These are phyloP conservation scores for Rhizoclosmatium sp. DNA, from an alignment of 192 early-diverging fungal genomes.

Conservation along the genomic window DNA sequence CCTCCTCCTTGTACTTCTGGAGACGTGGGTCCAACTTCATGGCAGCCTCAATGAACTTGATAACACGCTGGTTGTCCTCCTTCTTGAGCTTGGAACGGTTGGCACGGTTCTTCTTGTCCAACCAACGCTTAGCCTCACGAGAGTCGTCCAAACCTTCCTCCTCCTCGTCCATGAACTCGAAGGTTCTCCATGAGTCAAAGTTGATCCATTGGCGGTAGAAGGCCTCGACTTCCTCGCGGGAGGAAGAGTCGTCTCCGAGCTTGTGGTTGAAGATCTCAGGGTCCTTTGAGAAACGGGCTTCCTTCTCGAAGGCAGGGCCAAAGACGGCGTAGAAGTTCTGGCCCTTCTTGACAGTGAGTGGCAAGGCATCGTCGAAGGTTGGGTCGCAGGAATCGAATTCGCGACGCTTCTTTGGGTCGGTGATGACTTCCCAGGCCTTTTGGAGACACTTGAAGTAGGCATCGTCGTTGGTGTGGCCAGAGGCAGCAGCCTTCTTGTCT, in stretches of 20 bases:
- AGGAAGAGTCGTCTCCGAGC: conserved; percentile 74
- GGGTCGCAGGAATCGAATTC: conserved; percentile 98
- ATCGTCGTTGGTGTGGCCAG: conserved; percentile 82
- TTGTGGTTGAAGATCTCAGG: conserved; percentile 70
- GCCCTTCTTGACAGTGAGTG: conserved; percentile 72
- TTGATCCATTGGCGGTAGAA: conserved; percentile 82
- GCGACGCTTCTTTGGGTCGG: conserved; percentile 85
- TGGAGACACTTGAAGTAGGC: conserved; percentile 99
- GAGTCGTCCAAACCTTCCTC: conserved; percentile 83
- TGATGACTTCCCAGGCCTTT: conserved; percentile 89
- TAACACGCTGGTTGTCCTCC: conserved; percentile 92
- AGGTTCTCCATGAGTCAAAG: conserved; percentile 98
- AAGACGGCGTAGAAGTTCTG: conserved; percentile 83
- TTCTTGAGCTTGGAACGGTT: conserved; percentile 93
- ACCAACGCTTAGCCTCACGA: conserved; percentile 96
- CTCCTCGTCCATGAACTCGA: conserved; percentile 98
- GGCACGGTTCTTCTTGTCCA: conserved; percentile 95
- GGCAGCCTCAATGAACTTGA: conserved; percentile 85
- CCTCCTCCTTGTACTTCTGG: conserved; percentile 85
- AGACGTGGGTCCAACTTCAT: conserved; percentile 90
- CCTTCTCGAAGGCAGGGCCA: conserved; percentile 84
- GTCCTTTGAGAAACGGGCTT: conserved; percentile 90
- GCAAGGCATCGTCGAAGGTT: conserved; percentile 75
- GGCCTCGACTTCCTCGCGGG: conserved; percentile 71
- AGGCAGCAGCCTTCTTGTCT: conserved; percentile 93